These are phyloP conservation scores for Bothia castanella DNA, from an alignment of 1,284 basidiomycete species.

Conservation along the genomic window DNA sequence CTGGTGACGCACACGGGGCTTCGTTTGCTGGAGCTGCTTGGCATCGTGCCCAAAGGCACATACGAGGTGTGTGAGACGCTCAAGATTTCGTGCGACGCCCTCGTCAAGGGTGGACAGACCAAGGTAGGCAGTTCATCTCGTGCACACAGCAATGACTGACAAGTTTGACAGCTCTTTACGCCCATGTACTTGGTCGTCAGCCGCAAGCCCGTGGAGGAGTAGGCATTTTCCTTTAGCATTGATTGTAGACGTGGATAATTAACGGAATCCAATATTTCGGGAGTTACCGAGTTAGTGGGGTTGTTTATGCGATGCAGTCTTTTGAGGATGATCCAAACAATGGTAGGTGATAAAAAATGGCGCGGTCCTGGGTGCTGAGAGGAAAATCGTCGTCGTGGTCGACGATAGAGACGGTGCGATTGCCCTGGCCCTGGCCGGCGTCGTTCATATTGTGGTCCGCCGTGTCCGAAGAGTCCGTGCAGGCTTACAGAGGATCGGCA, in stretches of 20 bases:
- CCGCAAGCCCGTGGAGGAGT: slow-evolving; percentile 52
- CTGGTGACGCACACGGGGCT: slow-evolving; percentile 83
- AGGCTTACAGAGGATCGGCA: background rate
- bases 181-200: slow-evolving; percentile 74
- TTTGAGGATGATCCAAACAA: slow-evolving; percentile 35
- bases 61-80: slow-evolving; percentile 87
- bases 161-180: slow-evolving; percentile 60
- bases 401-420: no score
- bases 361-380: slow-evolving; percentile 61
- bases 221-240: background rate
- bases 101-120: slow-evolving; percentile 82
- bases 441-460: slow-evolving; percentile 20
- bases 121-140: slow-evolving; percentile 56
- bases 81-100: slow-evolving; percentile 75
- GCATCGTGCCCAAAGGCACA: slow-evolving; percentile 90
- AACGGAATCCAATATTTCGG: slow-evolving; percentile 31
- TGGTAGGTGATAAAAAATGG: no score
- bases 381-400: slow-evolving; percentile 40
- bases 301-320: slow-evolving; percentile 18
- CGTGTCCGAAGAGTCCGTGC: background rate
- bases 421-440: background rate
- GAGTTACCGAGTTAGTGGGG: slow-evolving; percentile 21
- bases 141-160: background rate
- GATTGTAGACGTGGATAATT: background rate
- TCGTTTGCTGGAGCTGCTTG: slow-evolving; percentile 73